phyloP scores from a whole-genome alignment of 352 stramenopile genomes.

The Globisporangium okanoganense region DNA sequence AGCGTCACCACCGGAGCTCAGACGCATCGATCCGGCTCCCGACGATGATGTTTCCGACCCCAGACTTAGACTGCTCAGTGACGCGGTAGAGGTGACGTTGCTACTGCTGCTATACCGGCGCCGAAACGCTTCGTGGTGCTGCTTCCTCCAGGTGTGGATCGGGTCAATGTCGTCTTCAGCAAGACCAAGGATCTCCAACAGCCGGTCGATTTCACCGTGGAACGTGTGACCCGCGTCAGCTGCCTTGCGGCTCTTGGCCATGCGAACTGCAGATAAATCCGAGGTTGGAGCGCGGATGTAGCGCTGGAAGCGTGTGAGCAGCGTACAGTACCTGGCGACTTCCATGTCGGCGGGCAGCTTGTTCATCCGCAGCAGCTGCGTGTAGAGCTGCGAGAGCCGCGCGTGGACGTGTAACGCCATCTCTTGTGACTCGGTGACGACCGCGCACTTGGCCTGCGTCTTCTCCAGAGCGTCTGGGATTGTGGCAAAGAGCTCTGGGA shows the following conservation, averaged over 20 bases:
- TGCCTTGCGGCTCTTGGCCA: slow-evolving; percentile 1
- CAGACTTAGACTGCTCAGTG: not conserved
- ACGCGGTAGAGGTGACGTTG: not conserved
- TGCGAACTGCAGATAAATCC: not conserved
- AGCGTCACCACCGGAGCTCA: not conserved
- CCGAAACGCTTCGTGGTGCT: not conserved
- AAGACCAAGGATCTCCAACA: slow-evolving; percentile 1
- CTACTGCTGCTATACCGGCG: not conserved
- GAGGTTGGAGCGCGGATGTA: slow-evolving; percentile 3
- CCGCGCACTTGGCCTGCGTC: slow-evolving; percentile 1
- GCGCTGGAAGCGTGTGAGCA: slow-evolving; percentile 8
- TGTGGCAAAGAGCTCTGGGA: slow-evolving; percentile 2
- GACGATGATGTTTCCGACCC: not conserved
- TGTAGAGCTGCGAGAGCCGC: not conserved
- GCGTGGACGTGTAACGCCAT: slow-evolving; percentile 5
- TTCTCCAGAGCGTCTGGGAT: slow-evolving; percentile 3
- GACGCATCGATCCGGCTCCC: not conserved
- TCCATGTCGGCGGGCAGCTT: not conserved
- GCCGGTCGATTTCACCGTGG: slow-evolving; percentile 1
- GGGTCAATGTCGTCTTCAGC: not conserved
- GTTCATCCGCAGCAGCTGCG: not conserved
- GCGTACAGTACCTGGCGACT: not conserved
- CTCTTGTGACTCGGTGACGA: slow-evolving; percentile 1
- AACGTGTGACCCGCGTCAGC: not conserved
- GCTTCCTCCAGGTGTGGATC: slow-evolving; percentile 6